Percentiles rank a stretch among this genome's conserved stretches.
Evolutionary conservation across 2,329 filamentous ascomycete species (phyloP).

Genomic region (Phoma sp.): DNA sequence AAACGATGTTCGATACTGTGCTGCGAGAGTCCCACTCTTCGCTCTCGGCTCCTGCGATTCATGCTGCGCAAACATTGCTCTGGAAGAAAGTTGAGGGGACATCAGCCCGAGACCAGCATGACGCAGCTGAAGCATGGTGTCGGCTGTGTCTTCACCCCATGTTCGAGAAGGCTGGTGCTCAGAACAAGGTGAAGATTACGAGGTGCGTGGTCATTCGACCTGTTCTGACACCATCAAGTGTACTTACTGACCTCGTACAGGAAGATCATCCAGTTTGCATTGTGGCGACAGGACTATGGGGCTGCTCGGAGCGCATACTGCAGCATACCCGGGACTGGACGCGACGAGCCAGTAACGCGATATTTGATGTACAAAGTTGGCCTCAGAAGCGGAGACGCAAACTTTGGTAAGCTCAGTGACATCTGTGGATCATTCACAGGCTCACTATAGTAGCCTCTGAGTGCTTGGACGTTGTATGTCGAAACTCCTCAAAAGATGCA

Average conservation of each 20-base stretch:
- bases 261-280: conserved; percentile 74
- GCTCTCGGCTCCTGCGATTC: conserved; percentile 66
- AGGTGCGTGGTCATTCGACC: conserved; percentile 54
- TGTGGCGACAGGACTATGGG: conserved; percentile 63
- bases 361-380: conserved; percentile 80
- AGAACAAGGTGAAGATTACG: conserved; percentile 72
- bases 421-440: neutral
- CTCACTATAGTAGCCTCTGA: conserved; percentile 58
- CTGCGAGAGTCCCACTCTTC: conserved; percentile 53
- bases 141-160: conserved; percentile 68
- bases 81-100: conserved; percentile 78
- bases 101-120: conserved; percentile 60
- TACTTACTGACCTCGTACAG: conserved; percentile 52
- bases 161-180: conserved; percentile 69
- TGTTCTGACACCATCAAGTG: neutral
- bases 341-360: conserved; percentile 68
- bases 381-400: conserved; percentile 63
- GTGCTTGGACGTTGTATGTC: conserved; percentile 68
- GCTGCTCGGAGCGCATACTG: conserved; percentile 63
- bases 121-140: conserved; percentile 73
- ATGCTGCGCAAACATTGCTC: conserved; percentile 73
- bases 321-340: conserved; percentile 64
- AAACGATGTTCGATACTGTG: conserved; percentile 56
- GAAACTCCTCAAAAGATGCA: conserved; percentile 59
- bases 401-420: conserved; percentile 51